A percentile compares a stretch with the other conserved stretches of the same genome.
phyloP scores from a whole-genome alignment of 192 early-diverging fungal genomes.

The Podila minutissima region DNA sequence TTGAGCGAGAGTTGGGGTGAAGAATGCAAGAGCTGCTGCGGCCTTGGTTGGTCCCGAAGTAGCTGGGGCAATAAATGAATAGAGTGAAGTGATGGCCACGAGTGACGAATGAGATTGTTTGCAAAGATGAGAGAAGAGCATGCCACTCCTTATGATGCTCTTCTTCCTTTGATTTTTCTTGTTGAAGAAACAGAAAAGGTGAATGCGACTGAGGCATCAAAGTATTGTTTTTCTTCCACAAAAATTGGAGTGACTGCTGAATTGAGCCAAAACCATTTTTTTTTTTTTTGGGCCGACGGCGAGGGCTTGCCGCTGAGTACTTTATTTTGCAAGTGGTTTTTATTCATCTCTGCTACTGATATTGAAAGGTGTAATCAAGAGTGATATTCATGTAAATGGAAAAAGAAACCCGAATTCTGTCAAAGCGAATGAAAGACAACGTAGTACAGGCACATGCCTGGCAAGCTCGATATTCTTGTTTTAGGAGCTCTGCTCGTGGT shows the following conservation, averaged over 20 bases:
- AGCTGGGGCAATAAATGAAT: background rate
- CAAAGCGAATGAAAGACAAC: background rate
- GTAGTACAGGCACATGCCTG: too few species aligned
- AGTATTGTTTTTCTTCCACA: background rate
- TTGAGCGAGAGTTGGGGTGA: background rate
- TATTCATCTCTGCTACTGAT: background rate
- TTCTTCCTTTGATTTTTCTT: background rate
- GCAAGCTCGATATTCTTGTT: too few species aligned
- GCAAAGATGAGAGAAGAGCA: background rate
- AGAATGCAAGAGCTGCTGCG: too few species aligned
- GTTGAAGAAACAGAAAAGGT: background rate
- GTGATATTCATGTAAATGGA: background rate
- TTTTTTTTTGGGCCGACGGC: too few species aligned
- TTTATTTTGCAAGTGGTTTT: too few species aligned
- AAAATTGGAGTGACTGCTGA: background rate
- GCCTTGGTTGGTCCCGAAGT: too few species aligned
- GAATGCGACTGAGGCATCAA: background rate
- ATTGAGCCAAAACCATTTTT: too few species aligned
- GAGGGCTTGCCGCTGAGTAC: too few species aligned
- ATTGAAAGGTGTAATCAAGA: background rate
- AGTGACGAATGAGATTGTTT: background rate
- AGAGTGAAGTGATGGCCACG: background rate
- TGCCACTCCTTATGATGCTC: background rate
- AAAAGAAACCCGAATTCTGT: background rate
- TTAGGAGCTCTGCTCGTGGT: slow-evolving; percentile 8